These are phyloP conservation scores for Boeremia lycopersici DNA, from an alignment of 2,329 filamentous ascomycete genomes.

Conservation along the genomic window DNA sequence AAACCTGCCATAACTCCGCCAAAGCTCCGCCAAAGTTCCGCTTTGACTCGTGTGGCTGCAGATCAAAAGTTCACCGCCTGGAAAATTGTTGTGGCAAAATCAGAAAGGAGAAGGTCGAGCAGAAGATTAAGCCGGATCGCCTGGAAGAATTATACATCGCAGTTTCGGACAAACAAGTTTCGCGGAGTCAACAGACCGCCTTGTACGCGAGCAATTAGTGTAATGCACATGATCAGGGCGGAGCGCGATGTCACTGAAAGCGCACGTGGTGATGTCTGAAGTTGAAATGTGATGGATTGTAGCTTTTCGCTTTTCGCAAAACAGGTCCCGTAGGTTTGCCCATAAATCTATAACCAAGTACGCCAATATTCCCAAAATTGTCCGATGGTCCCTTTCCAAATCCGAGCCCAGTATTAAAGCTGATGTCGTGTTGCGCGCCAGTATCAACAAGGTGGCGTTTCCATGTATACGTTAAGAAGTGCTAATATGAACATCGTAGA, in stretches of 20 bases:
- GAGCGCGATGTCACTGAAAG: not conserved
- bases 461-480: constrained; percentile 18
- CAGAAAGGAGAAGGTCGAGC: constrained; percentile 9
- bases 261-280: not conserved
- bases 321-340: constrained; percentile 18
- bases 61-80: constrained; percentile 14
- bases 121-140: not conserved
- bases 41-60: constrained; percentile 10
- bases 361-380: constrained; percentile 15
- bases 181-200: not conserved
- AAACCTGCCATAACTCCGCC: constrained; percentile 4
- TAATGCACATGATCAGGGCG: not conserved
- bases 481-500: constrained; percentile 10
- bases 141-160: not conserved
- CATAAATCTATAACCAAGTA: constrained; percentile 10
- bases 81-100: constrained; percentile 16
- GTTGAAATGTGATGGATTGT: constrained; percentile 8
- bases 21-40: constrained; percentile 1
- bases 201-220: not conserved
- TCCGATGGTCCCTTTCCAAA: constrained; percentile 9
- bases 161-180: not conserved
- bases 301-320: constrained; percentile 14
- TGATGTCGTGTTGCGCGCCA: constrained; percentile 15
- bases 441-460: constrained; percentile 16
- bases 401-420: constrained; percentile 15